These are phyloP conservation scores for Purshia tridentata DNA, from an alignment of 306 rosid genomes.

Conservation along the genomic window DNA sequence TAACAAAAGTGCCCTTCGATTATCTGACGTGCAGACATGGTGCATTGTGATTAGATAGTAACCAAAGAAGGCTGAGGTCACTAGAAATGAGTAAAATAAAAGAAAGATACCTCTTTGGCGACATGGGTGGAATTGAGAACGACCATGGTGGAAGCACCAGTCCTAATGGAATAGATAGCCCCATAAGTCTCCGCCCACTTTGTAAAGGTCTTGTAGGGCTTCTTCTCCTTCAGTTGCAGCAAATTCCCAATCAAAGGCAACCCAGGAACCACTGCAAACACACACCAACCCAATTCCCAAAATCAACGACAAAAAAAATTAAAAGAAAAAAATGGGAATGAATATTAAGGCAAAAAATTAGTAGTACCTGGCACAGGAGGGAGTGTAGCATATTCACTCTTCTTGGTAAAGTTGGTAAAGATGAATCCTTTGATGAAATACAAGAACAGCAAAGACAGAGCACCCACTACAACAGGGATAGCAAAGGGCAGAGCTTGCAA, in stretches of 20 bases:
- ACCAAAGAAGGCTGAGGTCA: neutral
- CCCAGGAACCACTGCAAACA: conserved; percentile 70
- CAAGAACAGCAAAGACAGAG: conserved; percentile 35
- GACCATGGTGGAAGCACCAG: conserved; percentile 78
- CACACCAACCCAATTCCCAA: conserved; percentile 15
- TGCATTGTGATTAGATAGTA: neutral
- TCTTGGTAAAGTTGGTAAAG: conserved; percentile 10
- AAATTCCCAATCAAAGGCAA: conserved; percentile 78
- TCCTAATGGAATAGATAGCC: conserved; percentile 69
- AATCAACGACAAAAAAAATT: neutral
- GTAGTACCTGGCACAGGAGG: conserved; percentile 44
- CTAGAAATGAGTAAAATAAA: neutral
- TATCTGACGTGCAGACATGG: neutral
- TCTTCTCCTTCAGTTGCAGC: conserved; percentile 91
- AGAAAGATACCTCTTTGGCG: conserved; percentile 66
- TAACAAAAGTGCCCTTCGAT: neutral
- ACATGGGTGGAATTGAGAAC: conserved; percentile 71
- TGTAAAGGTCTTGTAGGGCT: conserved; percentile 79
- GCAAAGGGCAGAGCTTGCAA: conserved; percentile 30
- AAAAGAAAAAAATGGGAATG: neutral
- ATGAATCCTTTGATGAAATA: conserved; percentile 11
- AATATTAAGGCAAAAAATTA: neutral
- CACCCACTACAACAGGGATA: conserved; percentile 39
- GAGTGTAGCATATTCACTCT: conserved; percentile 29
- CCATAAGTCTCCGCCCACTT: conserved; percentile 69